Percentiles rank a stretch among this genome's conserved stretches.
phyloP scores from a whole-genome alignment of 2,329 filamentous ascomycete species.

The Mariannaea elegans region DNA sequence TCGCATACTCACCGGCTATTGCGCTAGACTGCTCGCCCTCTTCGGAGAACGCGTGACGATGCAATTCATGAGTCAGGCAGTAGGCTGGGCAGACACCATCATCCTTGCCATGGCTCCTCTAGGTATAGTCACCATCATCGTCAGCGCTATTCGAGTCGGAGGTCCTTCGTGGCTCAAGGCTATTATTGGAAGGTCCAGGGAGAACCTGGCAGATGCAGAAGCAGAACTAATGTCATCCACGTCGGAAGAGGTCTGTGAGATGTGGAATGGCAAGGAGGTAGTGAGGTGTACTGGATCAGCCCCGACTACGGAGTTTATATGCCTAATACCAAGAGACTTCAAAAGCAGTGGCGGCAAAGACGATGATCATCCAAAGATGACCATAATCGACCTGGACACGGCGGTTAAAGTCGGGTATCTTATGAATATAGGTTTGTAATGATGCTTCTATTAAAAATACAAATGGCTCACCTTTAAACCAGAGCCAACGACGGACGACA shows the following conservation, averaged over 20 bases:
- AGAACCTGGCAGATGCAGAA: background rate
- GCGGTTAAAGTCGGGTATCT: no score
- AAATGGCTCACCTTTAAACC: no score
- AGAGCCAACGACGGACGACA: no score
- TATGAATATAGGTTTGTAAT: no score
- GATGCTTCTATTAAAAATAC: no score
- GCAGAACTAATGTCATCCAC: background rate
- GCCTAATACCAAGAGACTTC: background rate
- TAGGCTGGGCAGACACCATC: background rate
- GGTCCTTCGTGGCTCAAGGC: background rate
- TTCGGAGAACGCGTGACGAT: slow-evolving; percentile 1
- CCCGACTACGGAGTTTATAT: background rate
- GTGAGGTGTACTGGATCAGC: background rate
- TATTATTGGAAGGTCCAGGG: background rate
- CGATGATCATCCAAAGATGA: background rate
- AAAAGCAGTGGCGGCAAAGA: background rate
- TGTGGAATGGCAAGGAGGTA: background rate
- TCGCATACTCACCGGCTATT: no score
- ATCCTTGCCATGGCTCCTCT: background rate
- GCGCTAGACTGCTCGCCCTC: background rate
- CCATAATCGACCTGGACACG: no score
- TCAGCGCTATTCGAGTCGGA: background rate
- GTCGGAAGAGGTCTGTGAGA: background rate
- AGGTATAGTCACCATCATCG: background rate
- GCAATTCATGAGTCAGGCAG: background rate